Base-by-base conservation (phyloP, 352 stramenopile genomes). In the Lagenidium giganteum region DNA sequence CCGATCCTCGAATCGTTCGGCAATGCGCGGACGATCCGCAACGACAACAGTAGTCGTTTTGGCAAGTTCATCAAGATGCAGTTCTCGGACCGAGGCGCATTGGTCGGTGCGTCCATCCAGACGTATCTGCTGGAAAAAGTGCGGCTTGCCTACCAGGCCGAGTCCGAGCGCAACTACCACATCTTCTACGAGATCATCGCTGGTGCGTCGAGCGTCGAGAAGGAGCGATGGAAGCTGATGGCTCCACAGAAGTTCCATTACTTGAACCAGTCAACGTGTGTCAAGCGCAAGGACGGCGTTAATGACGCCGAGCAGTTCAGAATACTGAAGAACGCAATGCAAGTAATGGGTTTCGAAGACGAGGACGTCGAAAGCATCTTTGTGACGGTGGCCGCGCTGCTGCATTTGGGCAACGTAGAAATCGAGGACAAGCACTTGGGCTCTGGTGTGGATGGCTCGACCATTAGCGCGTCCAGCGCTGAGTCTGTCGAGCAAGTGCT, bases 1-100 rank as follows among this genome's bases (percentile, higher is more conserved):
- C 96, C 96, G 31, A 95, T 99, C 42, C 73, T 99, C n/a, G 96
- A 99, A 66, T 92, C 93, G 3, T 99, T 99, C 66, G 97, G 97
- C 51, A 99, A 99, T 59, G 95, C 95, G 28, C 83, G 94, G 25
- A 99, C 95, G 13, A 87, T 98, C 33, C 79, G 96, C 9, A 99
- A 99, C 67, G 90, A 98, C 68, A 99, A 99, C 64, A 97, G 85
- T 28, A 88, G 59, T 52, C 83, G 96, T 8, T 99, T 99, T 56
- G 96, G 95, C 40, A 98, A 98, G 61, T 99, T 97, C 43, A 98
- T 98, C 70, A 93, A 98, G 64, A 90, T 99, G 54, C 74, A 96
- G 49, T 98, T 99, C 60, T 87, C 61, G 13, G 39, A 68, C 7
- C 51, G 70, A 20, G 77, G 81, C 18, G 56, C 51, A 13, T 63